A percentile compares a stretch with the other conserved stretches of the same genome.
phyloP scores from a whole-genome alignment of 2,329 filamentous ascomycete species.

The Stromatinia cepivora region DNA sequence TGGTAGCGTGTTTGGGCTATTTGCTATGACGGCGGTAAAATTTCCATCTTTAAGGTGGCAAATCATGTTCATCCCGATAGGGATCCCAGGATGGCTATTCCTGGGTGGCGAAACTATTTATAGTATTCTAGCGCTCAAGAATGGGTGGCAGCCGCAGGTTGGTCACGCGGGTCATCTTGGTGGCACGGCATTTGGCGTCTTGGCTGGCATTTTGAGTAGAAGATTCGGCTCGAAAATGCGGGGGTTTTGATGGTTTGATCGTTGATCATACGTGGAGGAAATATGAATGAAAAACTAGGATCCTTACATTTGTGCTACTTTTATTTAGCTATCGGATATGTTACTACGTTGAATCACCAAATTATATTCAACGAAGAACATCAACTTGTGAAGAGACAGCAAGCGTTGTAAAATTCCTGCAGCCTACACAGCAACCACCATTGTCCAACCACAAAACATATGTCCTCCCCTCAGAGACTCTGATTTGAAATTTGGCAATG shows the following conservation, averaged over 20 bases:
- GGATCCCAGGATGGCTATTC: background rate
- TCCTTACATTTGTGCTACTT: background rate
- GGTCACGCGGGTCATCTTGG: slow-evolving; percentile 21
- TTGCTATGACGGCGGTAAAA: background rate
- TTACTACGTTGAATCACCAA: background rate
- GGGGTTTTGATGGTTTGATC: background rate
- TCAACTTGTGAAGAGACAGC: background rate
- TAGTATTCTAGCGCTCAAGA: slow-evolving; percentile 12
- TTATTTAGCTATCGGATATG: background rate
- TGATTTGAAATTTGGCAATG: too few species aligned
- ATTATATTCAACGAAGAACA: background rate
- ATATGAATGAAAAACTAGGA: background rate
- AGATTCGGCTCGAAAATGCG: background rate
- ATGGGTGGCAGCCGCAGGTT: slow-evolving; percentile 5
- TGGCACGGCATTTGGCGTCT: slow-evolving; percentile 15
- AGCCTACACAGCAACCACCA: background rate
- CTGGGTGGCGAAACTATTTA: background rate
- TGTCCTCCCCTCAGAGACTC: background rate
- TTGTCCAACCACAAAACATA: background rate
- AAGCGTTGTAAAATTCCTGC: too few species aligned
- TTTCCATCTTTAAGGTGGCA: background rate
- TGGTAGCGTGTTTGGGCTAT: slow-evolving; percentile 11
- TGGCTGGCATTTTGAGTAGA: background rate
- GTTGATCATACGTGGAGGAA: background rate
- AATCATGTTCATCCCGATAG: slow-evolving; percentile 4